Conservation (phyloP, 2,329 filamentous ascomycete genomes). For the Xylariaceae sp. region DNA sequence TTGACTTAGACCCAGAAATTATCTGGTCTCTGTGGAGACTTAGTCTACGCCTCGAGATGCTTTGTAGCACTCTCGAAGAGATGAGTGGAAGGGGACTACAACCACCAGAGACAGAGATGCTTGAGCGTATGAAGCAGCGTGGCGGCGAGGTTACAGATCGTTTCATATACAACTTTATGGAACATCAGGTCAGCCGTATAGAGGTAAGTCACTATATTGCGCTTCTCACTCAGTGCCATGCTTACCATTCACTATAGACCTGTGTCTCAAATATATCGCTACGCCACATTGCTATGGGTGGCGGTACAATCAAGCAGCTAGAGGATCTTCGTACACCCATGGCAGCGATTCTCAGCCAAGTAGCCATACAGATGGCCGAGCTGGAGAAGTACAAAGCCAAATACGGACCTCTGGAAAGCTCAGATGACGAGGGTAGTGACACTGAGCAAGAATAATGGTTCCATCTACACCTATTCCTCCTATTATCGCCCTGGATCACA, state of each 20-base stretch:
- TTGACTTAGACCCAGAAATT: conserved; percentile 73
- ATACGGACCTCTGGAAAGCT: conserved; percentile 43
- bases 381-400: conserved; percentile 56
- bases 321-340: conserved; percentile 76
- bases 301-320: conserved; percentile 57
- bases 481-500: conserved; percentile 1
- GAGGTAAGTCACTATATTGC: conserved; percentile 84
- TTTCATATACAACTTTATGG: conserved; percentile 84
- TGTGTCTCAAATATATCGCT: conserved; percentile 76
- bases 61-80: conserved; percentile 84
- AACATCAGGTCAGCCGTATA: conserved; percentile 92
- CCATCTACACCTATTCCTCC: not conserved
- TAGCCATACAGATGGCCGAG: conserved; percentile 60
- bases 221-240: conserved; percentile 1
- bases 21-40: conserved; percentile 90
- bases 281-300: conserved; percentile 73
- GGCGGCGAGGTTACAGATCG: conserved; percentile 85
- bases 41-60: conserved; percentile 83
- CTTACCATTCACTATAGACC: conserved; percentile 51
- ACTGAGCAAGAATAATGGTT: conserved; percentile 32
- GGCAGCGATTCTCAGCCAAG: conserved; percentile 60
- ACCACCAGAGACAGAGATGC: conserved; percentile 75
- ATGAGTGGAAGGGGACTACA: conserved; percentile 60
- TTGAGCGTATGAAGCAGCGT: conserved; percentile 63
- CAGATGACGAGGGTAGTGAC: conserved; percentile 33